phyloP scores from a whole-genome alignment of 2,329 filamentous ascomycete species.

The Thelonectria blattea region DNA sequence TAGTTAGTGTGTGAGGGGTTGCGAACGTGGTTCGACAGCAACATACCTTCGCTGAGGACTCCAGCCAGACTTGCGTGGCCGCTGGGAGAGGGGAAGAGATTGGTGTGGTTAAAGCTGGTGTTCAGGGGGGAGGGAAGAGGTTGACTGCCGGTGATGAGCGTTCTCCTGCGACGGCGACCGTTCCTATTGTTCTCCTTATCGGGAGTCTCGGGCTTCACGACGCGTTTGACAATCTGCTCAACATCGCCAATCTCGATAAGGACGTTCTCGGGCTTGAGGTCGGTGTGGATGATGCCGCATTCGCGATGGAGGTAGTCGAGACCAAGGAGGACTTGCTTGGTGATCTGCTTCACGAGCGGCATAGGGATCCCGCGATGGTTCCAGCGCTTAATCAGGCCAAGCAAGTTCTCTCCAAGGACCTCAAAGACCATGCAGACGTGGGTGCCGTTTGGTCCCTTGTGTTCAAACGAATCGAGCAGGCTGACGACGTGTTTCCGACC shows the following conservation, averaged over 20 bases:
- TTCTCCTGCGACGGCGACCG: conserved; percentile 85
- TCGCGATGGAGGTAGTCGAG: conserved; percentile 96
- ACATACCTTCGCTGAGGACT: conserved; percentile 79
- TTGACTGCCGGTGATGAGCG: conserved; percentile 95
- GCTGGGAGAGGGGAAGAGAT: conserved; percentile 68
- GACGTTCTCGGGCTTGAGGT: conserved; percentile 97
- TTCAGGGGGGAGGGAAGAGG: conserved; percentile 94
- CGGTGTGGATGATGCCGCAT: conserved; percentile 98
- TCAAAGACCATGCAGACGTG: conserved; percentile 99
- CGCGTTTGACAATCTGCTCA: conserved; percentile 96
- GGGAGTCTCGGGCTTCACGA: conserved; percentile 78
- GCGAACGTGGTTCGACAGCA: background rate
- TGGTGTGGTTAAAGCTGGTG: conserved; percentile 82
- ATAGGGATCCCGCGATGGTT: conserved; percentile 97
- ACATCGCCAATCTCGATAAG: conserved; percentile 99
- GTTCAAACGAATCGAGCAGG: conserved; percentile 94
- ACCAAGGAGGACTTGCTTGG: conserved; percentile 94
- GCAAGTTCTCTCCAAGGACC: conserved; percentile 91
- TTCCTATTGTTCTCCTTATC: conserved; percentile 92
- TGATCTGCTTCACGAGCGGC: conserved; percentile 96
- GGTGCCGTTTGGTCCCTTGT: conserved; percentile 93
- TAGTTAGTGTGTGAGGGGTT: conserved; percentile 27
- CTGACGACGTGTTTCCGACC: conserved; percentile 96
- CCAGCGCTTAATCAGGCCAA: conserved; percentile 97
- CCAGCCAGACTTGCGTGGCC: conserved; percentile 82